A percentile compares a stretch with the other conserved stretches of the same genome.
phyloP scores from a whole-genome alignment of 2,329 filamentous ascomycete species.

The Trichocomaceae sp. region DNA sequence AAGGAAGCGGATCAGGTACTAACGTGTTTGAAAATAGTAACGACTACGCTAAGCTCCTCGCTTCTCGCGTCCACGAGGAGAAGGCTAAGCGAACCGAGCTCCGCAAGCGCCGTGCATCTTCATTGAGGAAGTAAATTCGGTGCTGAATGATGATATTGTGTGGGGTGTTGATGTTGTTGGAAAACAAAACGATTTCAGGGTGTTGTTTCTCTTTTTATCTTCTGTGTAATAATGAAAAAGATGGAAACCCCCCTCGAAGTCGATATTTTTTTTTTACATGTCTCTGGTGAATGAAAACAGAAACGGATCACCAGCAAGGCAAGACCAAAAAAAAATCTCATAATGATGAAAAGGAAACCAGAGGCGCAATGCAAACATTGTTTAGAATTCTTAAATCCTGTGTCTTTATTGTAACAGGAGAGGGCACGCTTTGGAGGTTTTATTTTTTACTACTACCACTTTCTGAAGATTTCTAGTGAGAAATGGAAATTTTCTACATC shows the following conservation, averaged over 20 bases:
- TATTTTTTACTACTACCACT: neutral
- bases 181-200: slow-evolving; percentile 17
- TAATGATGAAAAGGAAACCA: slow-evolving; percentile 11
- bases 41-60: slow-evolving; percentile 92
- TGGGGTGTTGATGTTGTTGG: slow-evolving; percentile 2
- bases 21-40: slow-evolving; percentile 50
- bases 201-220: slow-evolving; percentile 13
- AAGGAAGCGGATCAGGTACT: neutral
- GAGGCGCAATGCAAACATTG: slow-evolving; percentile 8
- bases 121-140: slow-evolving; percentile 68
- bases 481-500: slow-evolving; percentile 1
- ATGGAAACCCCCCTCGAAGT: slow-evolving; percentile 1
- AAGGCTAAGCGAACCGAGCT: slow-evolving; percentile 89
- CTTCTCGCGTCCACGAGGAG: slow-evolving; percentile 95
- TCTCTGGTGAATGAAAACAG: neutral
- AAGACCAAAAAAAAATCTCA: slow-evolving; percentile 3
- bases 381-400: slow-evolving; percentile 10
- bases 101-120: slow-evolving; percentile 95
- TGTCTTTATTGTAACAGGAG: slow-evolving; percentile 1
- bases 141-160: slow-evolving; percentile 12
- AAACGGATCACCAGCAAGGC: neutral
- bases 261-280: neutral
- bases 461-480: slow-evolving; percentile 1
- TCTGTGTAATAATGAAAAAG: slow-evolving; percentile 17
- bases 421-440: neutral